Conservation (phyloP, 176 grass and related monocot species). For the Avena insularis region DNA sequence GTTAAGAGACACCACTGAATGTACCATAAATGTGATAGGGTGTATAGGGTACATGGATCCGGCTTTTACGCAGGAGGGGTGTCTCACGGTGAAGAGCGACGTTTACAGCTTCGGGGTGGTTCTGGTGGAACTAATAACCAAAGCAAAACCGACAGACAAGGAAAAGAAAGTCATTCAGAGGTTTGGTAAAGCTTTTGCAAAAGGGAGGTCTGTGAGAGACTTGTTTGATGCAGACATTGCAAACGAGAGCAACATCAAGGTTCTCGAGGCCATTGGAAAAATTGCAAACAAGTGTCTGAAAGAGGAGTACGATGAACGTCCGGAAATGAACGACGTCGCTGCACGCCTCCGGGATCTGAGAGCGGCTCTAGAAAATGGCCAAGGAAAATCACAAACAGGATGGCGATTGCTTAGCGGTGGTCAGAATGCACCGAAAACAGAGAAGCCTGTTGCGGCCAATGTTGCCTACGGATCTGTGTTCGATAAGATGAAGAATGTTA, state of each 20-base stretch:
- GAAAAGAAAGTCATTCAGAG: not conserved
- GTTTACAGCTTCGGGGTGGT: not conserved
- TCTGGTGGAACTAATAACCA: constrained; percentile 1
- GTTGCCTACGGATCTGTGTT: no score
- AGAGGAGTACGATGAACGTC: no score
- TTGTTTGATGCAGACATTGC: not conserved
- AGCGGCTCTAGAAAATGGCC: no score
- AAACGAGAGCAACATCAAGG: not conserved
- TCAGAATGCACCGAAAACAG: no score
- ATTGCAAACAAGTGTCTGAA: no score
- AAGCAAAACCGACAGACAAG: not conserved
- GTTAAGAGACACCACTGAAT: not conserved
- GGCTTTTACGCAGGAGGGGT: not conserved
- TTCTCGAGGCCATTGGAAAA: no score
- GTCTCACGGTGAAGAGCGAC: not conserved
- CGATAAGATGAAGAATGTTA: no score
- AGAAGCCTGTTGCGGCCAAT: no score
- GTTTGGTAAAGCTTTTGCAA: not conserved
- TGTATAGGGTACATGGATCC: constrained; percentile 37
- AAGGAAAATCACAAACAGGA: no score
- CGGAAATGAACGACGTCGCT: no score
- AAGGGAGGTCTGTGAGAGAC: not conserved
- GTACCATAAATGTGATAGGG: not conserved
- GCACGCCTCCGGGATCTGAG: no score
- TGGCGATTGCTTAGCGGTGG: no score